Conservation (phyloP, 371 early-diverging fungal species). For the Mucor indicus region DNA sequence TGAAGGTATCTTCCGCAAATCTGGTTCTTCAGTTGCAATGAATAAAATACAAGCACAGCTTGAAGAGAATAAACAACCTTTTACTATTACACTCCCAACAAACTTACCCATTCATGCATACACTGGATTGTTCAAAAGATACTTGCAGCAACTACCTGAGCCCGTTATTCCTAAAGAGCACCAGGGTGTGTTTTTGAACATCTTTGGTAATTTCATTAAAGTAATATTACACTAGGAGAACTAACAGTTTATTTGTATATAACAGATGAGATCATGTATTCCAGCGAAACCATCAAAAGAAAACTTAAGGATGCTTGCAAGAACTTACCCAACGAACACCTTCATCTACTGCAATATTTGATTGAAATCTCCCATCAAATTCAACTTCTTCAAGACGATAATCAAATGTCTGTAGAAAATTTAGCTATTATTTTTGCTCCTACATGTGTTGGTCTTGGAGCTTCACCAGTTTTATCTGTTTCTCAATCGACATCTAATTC, state of each 20-base stretch:
- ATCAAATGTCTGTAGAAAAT: slow-evolving; percentile 31
- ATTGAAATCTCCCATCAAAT: slow-evolving; percentile 15
- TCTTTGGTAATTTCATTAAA: slow-evolving; percentile 34
- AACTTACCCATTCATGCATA: slow-evolving; percentile 20
- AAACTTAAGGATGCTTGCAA: slow-evolving; percentile 7
- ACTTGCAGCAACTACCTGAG: slow-evolving; percentile 52
- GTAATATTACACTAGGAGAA: too few relatives aligned
- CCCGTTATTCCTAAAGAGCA: slow-evolving; percentile 49
- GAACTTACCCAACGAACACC: slow-evolving; percentile 19
- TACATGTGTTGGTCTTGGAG: slow-evolving; percentile 28
- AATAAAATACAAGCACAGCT: slow-evolving; percentile 25
- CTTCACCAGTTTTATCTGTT: too few relatives aligned
- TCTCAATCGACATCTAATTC: slow-evolving; percentile 11
- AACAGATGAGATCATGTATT: slow-evolving; percentile 11
- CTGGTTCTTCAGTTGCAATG: slow-evolving; percentile 21
- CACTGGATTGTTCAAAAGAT: slow-evolving; percentile 55
- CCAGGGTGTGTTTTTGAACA: slow-evolving; percentile 44
- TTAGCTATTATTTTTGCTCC: slow-evolving; percentile 39
- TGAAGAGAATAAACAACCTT: slow-evolving; percentile 15
- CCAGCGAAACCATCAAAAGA: slow-evolving; percentile 10
- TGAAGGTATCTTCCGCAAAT: slow-evolving; percentile 35
- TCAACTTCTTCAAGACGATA: slow-evolving; percentile 14
- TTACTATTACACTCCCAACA: slow-evolving; percentile 5
- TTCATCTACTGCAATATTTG: slow-evolving; percentile 22
- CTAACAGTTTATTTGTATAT: neutral